A percentile compares a stretch with the other conserved stretches of the same genome.
These are phyloP conservation scores for Penicillium nordicum DNA, from an alignment of 2,329 filamentous ascomycete species.

Conservation along the genomic window DNA sequence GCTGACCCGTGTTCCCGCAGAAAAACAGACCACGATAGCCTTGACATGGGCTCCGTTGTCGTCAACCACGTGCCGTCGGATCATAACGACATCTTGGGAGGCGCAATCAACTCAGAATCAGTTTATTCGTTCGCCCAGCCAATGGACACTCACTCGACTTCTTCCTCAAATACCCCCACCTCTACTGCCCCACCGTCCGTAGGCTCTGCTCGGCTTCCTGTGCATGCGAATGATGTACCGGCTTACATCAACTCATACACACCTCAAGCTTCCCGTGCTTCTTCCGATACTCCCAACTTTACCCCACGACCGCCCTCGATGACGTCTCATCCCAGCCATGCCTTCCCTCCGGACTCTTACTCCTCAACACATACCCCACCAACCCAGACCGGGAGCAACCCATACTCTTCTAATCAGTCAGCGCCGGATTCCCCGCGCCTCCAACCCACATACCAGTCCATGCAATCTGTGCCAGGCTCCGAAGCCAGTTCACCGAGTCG, in stretches of 20 bases:
- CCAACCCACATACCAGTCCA: constrained; percentile 45
- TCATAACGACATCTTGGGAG: constrained; percentile 62
- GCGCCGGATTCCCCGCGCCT: constrained; percentile 47
- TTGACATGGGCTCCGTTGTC: constrained; percentile 58
- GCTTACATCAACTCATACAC: constrained; percentile 32
- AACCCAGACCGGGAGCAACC: constrained; percentile 21
- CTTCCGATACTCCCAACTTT: constrained; percentile 20
- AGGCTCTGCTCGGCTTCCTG: constrained; percentile 31
- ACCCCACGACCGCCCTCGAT: constrained; percentile 43
- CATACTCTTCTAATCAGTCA: constrained; percentile 29
- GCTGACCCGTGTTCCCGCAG: constrained; percentile 7
- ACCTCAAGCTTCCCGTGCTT: constrained; percentile 20
- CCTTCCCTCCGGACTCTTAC: constrained; percentile 20
- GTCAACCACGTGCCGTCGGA: constrained; percentile 70
- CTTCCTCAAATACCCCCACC: constrained; percentile 32
- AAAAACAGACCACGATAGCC: constrained; percentile 32
- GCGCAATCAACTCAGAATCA: constrained; percentile 42
- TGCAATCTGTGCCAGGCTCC: constrained; percentile 43
- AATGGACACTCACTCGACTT: constrained; percentile 17
- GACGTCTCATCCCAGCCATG: constrained; percentile 43
- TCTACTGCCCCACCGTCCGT: constrained; percentile 37
- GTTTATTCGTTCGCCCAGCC: constrained; percentile 25
- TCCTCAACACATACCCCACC: constrained; percentile 20
- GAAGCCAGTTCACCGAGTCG: constrained; percentile 51
- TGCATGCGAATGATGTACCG: constrained; percentile 32